phyloP scores from a whole-genome alignment of 768 basidiomycete species.

The Gloeopeniophorella convolvens region DNA sequence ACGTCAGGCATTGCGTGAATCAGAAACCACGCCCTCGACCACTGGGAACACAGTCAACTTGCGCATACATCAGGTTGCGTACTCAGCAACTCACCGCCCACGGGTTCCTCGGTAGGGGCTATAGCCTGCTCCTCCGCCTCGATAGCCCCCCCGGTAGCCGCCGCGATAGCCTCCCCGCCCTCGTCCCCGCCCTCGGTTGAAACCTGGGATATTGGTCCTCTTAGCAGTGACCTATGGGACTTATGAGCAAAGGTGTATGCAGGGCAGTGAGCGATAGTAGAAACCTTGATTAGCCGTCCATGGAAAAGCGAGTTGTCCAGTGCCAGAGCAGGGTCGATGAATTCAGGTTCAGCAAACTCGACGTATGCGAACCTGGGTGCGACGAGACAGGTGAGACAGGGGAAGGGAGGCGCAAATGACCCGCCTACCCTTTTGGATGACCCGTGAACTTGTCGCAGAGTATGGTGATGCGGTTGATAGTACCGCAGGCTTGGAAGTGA shows the following conservation, averaged over 20 bases:
- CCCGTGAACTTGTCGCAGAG: conserved; percentile 99
- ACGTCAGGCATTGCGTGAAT: conserved; percentile 18
- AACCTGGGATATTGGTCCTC: conserved; percentile 92
- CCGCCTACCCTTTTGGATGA: conserved; percentile 88
- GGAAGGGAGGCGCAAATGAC: conserved; percentile 9
- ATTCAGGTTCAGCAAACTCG: conserved; percentile 91
- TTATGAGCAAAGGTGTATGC: neutral
- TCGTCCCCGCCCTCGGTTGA: conserved; percentile 76
- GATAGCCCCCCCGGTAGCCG: conserved; percentile 49
- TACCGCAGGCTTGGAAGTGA: conserved; percentile 96
- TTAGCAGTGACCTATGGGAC: conserved; percentile 79
- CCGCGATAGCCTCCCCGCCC: conserved; percentile 40
- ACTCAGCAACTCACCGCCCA: conserved; percentile 57
- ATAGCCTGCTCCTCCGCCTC: conserved; percentile 53
- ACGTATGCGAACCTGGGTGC: conserved; percentile 86
- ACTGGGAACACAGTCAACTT: conserved; percentile 29
- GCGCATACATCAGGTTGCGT: neutral
- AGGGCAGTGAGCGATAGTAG: conserved; percentile 19
- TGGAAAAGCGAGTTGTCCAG: conserved; percentile 96
- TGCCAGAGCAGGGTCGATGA: conserved; percentile 84
- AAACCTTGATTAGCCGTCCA: conserved; percentile 86
- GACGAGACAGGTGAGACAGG: conserved; percentile 12
- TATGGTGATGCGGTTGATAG: conserved; percentile 98
- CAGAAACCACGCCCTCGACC: conserved; percentile 73
- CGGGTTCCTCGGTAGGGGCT: conserved; percentile 59